Base-by-base conservation (phyloP, 164 flowering plant genomes). In the Liquidambar formosana region DNA sequence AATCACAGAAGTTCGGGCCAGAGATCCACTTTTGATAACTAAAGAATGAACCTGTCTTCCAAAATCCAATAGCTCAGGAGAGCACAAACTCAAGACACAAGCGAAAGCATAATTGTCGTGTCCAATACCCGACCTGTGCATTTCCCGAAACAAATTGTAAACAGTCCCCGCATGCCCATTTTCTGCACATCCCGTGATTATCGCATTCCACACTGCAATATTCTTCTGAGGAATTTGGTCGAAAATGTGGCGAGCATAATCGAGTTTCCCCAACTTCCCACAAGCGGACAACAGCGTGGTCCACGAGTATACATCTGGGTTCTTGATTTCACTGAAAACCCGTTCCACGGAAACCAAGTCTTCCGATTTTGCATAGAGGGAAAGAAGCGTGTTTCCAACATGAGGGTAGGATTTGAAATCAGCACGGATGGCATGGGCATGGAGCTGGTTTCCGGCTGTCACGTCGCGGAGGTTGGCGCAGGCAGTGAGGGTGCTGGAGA, bases 301-400 rank as follows among this genome's bases (percentile, higher is more conserved):
- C 84, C 86, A 85, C 0, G 95, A 86, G 71, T 88, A 92, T 14
- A 71, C 81, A 82, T 92, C 97, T 3, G 93, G 95, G 58, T 18
- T 38, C 26, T 72, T 19, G 27, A 90, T 87, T 51, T 89, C 92
- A 3, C n/a, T 41, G 57, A 90, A 90, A 22, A 80, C 75, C 74
- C 68, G 64, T 70, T 77, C 70, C 26, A 82, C 82, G 6, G 86
- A 87, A 16, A 12, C 54, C 41, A 86, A 70, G 67, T 90, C 81
- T 1, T 65, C 56, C 0, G 73, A 67, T 71, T 87, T 90, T 6
- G 92, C 79, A 41, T 92, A 88, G 43, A 86, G 76, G 0, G 88
- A 87, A 41, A 90, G 85, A 16, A 92, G 84, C n/a, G 88, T 57
- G 73, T 92, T 92, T 43, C 80, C 33, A 3, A 92, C 85, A 41